Percentiles rank a stretch among this genome's conserved stretches.
These are phyloP conservation scores for Blastocystis sp. DNA, from an alignment of 352 stramenopile species.

Conservation along the genomic window DNA sequence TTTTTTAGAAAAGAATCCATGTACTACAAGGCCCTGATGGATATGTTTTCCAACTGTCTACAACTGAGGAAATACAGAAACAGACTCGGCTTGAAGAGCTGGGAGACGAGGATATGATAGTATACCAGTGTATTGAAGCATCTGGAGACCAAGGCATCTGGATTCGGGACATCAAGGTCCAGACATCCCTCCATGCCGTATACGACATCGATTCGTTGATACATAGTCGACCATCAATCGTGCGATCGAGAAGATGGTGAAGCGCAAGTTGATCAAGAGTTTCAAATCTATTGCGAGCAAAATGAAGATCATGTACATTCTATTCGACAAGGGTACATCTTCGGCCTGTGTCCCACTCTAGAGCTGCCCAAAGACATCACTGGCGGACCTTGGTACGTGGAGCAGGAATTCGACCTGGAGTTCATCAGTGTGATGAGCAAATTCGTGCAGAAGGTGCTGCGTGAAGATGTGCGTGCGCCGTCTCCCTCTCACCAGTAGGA, in stretches of 20 bases:
- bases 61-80: neutral
- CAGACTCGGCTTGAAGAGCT: constrained; percentile 1
- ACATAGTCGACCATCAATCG: constrained; percentile 88
- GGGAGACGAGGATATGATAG: constrained; percentile 66
- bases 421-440: constrained; percentile 93
- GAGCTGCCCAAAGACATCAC: constrained; percentile 94
- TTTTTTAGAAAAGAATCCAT: constrained; percentile 39
- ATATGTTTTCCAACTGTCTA: constrained; percentile 76
- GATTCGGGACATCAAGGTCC: constrained; percentile 93
- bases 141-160: constrained; percentile 94
- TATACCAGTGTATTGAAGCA: constrained; percentile 88
- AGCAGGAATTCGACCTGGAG: constrained; percentile 96
- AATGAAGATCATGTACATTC: constrained; percentile 99
- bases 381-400: constrained; percentile 97
- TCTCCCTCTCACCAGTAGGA: constrained; percentile 69
- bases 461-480: constrained; percentile 8
- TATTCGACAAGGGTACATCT: constrained; percentile 79
- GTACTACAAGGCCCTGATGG: constrained; percentile 64
- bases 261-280: constrained; percentile 91
- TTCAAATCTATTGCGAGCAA: constrained; percentile 97
- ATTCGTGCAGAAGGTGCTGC: constrained; percentile 83
- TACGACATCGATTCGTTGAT: constrained; percentile 66
- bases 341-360: constrained; percentile 59
- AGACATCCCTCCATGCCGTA: constrained; percentile 84
- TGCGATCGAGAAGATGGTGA: constrained; percentile 92